Base-by-base conservation (phyloP, 2,329 filamentous ascomycete species). In the Diaporthe ilicicola region DNA sequence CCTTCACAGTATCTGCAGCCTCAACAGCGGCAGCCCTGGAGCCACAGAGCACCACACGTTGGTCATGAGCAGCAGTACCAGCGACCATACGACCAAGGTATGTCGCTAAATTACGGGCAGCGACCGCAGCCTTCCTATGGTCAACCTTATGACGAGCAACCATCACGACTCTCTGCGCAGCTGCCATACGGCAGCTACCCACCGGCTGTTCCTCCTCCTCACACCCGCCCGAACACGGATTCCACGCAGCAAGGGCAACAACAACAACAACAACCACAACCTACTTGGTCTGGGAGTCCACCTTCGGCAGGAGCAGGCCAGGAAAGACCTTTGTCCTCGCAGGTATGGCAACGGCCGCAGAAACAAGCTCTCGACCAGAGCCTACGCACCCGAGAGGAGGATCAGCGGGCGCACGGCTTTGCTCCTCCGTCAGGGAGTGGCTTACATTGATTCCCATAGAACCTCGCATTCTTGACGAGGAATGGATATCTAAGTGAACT, bases 341-440 rank as follows among this genome's bases (percentile, higher is more conserved):
- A 59, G 53, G 8, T 37, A 5, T 68, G 44, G 65, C 65, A 59
- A n/a, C 53, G n/a, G 29, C 65, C 50, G 44, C 65, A 68, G 8
- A 53, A 68, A 15, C 42, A 59, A 39, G 42, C 65, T 29, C n/a
- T 68, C 24, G 39, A 68, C 24, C 65, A 68, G 37, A 37, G 19
- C 24, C 29, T 68, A 2, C 15, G 19, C 8, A 19, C 37, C 27
- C 65, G 32, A 24, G 53, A 68, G 42, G 42, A 29, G 46, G 39
- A 50, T 29, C 65, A 59, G 65, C 65, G 17, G 42, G 7, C 22
- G 22, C 29, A 68, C 15, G 65, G 65, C 3, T 68, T 55, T 12
- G 7, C 29, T 29, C 53, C 65, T 10, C 53, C 32, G 22, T 12
- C 27, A 17, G 53, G 7, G 19, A 42, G 53, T 29, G 55, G 46